phyloP scores from a whole-genome alignment of 495 filamentous ascomycete genomes.

The Zalerion maritima region DNA sequence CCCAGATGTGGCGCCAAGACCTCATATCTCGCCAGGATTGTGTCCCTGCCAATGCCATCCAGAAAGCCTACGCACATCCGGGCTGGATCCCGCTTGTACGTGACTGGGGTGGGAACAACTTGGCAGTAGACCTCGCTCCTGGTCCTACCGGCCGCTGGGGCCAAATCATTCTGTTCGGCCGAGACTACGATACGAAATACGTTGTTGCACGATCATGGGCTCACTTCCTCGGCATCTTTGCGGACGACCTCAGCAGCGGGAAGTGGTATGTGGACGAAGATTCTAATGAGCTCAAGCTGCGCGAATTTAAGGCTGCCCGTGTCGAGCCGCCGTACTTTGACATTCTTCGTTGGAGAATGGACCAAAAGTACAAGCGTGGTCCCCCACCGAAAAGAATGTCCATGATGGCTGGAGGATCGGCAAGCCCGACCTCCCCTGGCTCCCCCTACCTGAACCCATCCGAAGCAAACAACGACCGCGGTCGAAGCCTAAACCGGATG shows the following conservation, averaged over 20 bases:
- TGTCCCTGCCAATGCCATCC: constrained; percentile 71
- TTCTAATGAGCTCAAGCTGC: constrained; percentile 74
- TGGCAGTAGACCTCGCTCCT: constrained; percentile 87
- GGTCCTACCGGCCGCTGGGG: constrained; percentile 87
- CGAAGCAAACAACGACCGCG: constrained; percentile 32
- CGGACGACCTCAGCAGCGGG: constrained; percentile 76
- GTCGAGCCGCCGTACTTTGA: constrained; percentile 93
- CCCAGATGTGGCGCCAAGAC: constrained; percentile 64
- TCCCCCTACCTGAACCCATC: constrained; percentile 40
- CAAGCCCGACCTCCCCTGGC: constrained; percentile 25
- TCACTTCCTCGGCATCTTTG: constrained; percentile 68
- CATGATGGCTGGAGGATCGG: constrained; percentile 15
- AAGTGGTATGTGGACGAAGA: constrained; percentile 89
- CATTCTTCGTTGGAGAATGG: constrained; percentile 83
- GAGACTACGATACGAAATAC: constrained; percentile 97
- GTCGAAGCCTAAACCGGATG: constrained; percentile 39
- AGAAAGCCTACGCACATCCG: constrained; percentile 87
- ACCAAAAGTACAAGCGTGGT: constrained; percentile 78
- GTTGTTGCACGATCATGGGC: constrained; percentile 90
- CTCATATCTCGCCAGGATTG: constrained; percentile 75
- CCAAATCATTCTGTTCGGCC: constrained; percentile 89
- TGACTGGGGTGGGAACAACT: constrained; percentile 96
- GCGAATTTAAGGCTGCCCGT: constrained; percentile 73
- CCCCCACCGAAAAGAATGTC: constrained; percentile 31
- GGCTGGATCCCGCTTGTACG: constrained; percentile 92